Conservation (phyloP, 23 red algal species). For the Chondrus crispus region DNA sequence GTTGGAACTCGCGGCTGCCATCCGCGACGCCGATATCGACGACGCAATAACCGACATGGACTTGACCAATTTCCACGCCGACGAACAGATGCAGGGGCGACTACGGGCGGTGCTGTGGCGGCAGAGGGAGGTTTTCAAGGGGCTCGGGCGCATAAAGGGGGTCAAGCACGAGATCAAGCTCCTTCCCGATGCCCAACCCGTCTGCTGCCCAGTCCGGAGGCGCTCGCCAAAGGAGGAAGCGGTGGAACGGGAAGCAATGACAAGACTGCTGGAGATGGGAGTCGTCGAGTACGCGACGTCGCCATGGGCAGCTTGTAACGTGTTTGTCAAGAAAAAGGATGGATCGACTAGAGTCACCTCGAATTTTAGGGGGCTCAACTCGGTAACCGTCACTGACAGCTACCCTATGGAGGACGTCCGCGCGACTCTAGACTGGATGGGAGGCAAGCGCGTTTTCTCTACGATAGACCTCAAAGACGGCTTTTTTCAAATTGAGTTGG, state of each 20-base stretch:
- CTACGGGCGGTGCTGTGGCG: background rate
- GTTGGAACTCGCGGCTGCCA: background rate
- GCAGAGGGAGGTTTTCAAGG: slow-evolving; percentile 5
- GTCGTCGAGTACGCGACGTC: slow-evolving; percentile 5
- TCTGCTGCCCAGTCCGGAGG: background rate
- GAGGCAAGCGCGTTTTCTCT: background rate
- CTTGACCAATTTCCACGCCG: background rate
- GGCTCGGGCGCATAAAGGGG: background rate
- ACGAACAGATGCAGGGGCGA: background rate
- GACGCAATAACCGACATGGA: background rate
- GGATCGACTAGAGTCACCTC: background rate
- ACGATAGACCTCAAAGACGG: slow-evolving; percentile 30
- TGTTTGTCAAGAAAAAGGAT: slow-evolving; percentile 2
- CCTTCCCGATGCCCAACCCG: background rate
- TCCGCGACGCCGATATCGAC: background rate
- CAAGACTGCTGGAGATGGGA: background rate
- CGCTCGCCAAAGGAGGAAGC: background rate
- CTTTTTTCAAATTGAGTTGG: slow-evolving; percentile 10
- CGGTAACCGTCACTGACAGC: background rate
- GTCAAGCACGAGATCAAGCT: background rate
- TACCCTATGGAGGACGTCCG: slow-evolving; percentile 18
- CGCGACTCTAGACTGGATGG: background rate
- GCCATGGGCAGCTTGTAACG: background rate
- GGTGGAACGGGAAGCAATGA: background rate
- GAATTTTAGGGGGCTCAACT: slow-evolving; percentile 23